Percentiles rank a stretch among this genome's conserved stretches.
Conservation (phyloP, 129 eudicot species). For the Lonicera japonica region DNA sequence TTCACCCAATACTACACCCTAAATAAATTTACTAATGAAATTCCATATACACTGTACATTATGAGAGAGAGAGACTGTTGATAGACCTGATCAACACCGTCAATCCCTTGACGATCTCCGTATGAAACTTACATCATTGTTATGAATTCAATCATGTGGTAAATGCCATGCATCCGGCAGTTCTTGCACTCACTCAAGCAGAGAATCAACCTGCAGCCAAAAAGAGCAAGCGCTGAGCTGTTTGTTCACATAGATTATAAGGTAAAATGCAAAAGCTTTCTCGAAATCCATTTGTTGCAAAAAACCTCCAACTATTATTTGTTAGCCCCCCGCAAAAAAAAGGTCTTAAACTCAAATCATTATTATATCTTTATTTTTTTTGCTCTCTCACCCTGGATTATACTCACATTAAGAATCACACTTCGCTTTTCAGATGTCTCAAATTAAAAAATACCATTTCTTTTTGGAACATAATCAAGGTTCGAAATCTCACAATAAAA, state of each 20-base stretch:
- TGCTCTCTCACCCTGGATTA: too few relatives aligned
- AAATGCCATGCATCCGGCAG: not conserved
- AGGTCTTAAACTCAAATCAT: too few relatives aligned
- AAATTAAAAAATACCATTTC: too few relatives aligned
- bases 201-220: slow-evolving; percentile 22
- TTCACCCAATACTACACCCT: not conserved
- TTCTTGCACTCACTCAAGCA: slow-evolving; percentile 2
- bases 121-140: not conserved
- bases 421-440: too few relatives aligned
- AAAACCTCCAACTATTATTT: too few relatives aligned
- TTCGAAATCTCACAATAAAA: too few relatives aligned
- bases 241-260: not conserved
- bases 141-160: not conserved
- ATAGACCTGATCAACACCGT: not conserved
- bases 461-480: too few relatives aligned
- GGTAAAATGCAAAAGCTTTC: not conserved
- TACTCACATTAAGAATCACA: too few relatives aligned
- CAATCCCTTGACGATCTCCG: not conserved
- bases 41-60: slow-evolving; percentile 36
- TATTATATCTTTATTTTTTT: too few relatives aligned
- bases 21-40: not conserved
- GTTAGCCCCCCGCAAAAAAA: too few relatives aligned
- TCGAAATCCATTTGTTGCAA: too few relatives aligned
- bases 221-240: slow-evolving; percentile 3
- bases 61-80: not conserved